Conservation (phyloP, 192 early-diverging fungal species). For the Physocladia obscura region DNA sequence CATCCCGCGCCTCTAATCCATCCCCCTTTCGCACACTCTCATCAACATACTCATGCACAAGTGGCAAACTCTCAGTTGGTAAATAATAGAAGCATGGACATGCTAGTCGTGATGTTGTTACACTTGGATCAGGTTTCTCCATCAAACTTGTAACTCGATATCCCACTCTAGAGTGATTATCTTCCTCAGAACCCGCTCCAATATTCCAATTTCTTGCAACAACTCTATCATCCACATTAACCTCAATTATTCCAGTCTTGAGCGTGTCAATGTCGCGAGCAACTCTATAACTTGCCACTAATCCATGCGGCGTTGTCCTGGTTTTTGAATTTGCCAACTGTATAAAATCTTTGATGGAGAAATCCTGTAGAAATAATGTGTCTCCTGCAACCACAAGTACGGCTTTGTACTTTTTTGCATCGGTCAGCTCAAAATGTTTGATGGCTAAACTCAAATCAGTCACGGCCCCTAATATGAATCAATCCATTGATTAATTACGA, state of each 20-base stretch:
- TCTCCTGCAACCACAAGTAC: slow-evolving; percentile 62
- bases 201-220: not conserved
- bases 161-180: too few species aligned
- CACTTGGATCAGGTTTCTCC: slow-evolving; percentile 54
- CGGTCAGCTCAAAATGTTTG: slow-evolving; percentile 35
- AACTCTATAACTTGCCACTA: slow-evolving; percentile 54
- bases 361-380: slow-evolving; percentile 58
- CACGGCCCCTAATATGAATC: slow-evolving; percentile 36
- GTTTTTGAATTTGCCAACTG: not conserved
- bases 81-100: slow-evolving; percentile 68
- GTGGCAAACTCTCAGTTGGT: slow-evolving; percentile 15
- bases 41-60: slow-evolving; percentile 47
- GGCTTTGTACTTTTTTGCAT: slow-evolving; percentile 1
- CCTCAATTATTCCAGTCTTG: slow-evolving; percentile 59
- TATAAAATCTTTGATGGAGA: slow-evolving; percentile 46
- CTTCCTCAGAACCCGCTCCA: too few species aligned
- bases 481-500: too few species aligned
- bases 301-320: slow-evolving; percentile 13
- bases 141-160: slow-evolving; percentile 43
- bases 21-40: slow-evolving; percentile 27
- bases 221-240: slow-evolving; percentile 10
- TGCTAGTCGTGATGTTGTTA: slow-evolving; percentile 46
- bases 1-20: slow-evolving; percentile 50
- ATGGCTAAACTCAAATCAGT: slow-evolving; percentile 51
- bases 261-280: slow-evolving; percentile 47